Evolutionary conservation across 208 protist species (phyloP), one percentile per base, ranked within the genome.

Genomic region (Eutreptiella sp.): DNA sequence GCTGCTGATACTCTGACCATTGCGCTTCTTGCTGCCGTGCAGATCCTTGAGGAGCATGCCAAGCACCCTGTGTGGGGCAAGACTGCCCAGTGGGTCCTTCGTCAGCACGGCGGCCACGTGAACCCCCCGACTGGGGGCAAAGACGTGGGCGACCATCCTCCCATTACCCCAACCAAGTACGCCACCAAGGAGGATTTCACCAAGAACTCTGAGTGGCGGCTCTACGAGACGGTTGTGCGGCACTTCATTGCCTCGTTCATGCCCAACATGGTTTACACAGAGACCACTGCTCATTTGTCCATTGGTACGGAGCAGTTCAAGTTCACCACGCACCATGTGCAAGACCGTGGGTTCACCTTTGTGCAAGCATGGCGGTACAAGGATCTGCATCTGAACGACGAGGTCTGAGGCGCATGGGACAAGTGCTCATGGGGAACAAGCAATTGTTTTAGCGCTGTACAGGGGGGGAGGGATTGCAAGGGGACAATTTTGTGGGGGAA

Each of bases 121-220:
- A 11, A 11, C 14, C 7, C 48, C n/a, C 36, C 54, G 14, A n/a
- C 7, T 11, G 7, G 9, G n/a, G 54, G 54, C n/a, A 11, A 42
- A 11, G 54, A 62, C 31, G 54, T 62, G 14, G 54, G 54, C 24
- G 54, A 62, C 54, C 54, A 62, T 62, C 54, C 54, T 62, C 54
- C 54, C n/a, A 62, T 62, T 39, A 62, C 54, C 14, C 54, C 54
- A n/a, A 62, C 53, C 16, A 14, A 7, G 54, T 63, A 63, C 23
- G 54, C 54, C 9, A 9, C 7, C 24, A 14, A 39, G 45, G 60
- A 7, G 16, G 39, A 57, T 11, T 28, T 62, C 11, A 28, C 42
- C n/a, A n/a, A 41, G 16, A 9, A 9, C 16, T 27, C 21, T n/a
- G 38, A 27, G 23, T 62, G 54, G 54, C 53, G 19, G 53, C 7